Conservation (phyloP, 768 basidiomycete genomes). For the Pleurotus giganteus region DNA sequence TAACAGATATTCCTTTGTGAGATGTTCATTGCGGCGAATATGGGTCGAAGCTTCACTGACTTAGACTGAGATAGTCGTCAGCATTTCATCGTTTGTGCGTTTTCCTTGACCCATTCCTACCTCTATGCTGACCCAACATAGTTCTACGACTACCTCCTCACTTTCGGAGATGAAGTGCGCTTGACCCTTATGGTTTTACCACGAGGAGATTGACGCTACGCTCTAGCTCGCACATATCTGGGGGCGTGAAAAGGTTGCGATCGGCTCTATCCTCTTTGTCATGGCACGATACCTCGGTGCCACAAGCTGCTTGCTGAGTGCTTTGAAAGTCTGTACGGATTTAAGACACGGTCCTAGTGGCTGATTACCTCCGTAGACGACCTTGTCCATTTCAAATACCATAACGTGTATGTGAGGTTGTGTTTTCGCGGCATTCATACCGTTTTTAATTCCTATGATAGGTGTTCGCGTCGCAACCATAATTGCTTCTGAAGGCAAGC, state of each 20-base stretch:
- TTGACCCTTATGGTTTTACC: background rate
- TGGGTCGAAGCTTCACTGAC: background rate
- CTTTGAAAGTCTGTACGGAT: background rate
- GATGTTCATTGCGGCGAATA: background rate
- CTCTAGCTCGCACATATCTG: conserved; percentile 4
- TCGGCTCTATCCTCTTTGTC: conserved; percentile 3
- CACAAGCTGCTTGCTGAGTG: background rate
- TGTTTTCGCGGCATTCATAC: background rate
- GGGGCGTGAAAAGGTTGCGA: background rate
- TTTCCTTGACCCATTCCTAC: background rate
- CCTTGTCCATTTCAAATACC: background rate
- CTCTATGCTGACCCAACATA: background rate
- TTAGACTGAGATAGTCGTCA: background rate
- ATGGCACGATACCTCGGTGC: conserved; percentile 1
- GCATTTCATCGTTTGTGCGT: conserved; percentile 2
- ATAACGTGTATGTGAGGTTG: conserved; percentile 6
- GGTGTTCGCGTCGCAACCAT: conserved; percentile 4
- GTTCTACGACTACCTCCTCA: conserved; percentile 4
- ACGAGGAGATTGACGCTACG: background rate
- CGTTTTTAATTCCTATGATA: background rate
- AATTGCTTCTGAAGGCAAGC: conserved; percentile 2
- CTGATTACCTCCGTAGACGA: background rate
- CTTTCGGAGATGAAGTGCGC: conserved; percentile 1
- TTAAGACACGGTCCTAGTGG: background rate
- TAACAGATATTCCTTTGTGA: conserved; percentile 1